phyloP scores from a whole-genome alignment of 371 early-diverging fungal genomes.

The Mortierella sp. region DNA sequence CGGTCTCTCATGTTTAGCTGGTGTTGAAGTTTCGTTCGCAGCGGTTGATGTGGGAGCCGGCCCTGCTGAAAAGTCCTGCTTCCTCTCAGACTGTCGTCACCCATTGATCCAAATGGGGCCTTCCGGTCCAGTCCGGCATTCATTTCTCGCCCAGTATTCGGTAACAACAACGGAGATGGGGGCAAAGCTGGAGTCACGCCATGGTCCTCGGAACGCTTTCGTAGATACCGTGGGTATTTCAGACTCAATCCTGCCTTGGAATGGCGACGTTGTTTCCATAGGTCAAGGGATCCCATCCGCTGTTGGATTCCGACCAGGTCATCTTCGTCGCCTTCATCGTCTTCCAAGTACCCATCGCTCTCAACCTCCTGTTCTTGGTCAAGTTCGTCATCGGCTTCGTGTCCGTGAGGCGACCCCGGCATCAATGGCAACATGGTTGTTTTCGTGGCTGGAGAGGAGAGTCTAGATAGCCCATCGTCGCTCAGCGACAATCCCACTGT shows the following conservation, averaged over 20 bases:
- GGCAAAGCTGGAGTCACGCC: neutral
- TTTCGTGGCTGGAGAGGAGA: too few relatives aligned
- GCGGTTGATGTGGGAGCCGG: neutral
- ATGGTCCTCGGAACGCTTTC: neutral
- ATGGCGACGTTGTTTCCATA: neutral
- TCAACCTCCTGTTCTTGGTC: conserved; percentile 13
- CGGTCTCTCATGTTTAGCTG: neutral
- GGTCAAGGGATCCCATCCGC: neutral
- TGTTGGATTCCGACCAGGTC: conserved; percentile 6
- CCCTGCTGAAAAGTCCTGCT: neutral
- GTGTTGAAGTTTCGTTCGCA: neutral
- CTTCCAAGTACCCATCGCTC: conserved; percentile 33
- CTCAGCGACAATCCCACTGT: conserved; percentile 28
- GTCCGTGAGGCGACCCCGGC: conserved; percentile 19
- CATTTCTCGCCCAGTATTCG: neutral
- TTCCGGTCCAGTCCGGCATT: neutral
- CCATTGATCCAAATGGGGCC: conserved; percentile 5
- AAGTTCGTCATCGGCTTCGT: conserved; percentile 38
- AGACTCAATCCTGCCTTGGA: neutral
- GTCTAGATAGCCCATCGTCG: neutral
- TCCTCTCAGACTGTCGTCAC: neutral
- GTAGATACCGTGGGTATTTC: too few relatives aligned
- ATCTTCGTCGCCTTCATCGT: conserved; percentile 30
- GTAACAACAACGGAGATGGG: conserved; percentile 8
- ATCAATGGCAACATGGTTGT: conserved; percentile 1